Evolutionary conservation across 2,329 filamentous ascomycete species (phyloP).

Genomic region (Cryoendolithus antarcticus): DNA sequence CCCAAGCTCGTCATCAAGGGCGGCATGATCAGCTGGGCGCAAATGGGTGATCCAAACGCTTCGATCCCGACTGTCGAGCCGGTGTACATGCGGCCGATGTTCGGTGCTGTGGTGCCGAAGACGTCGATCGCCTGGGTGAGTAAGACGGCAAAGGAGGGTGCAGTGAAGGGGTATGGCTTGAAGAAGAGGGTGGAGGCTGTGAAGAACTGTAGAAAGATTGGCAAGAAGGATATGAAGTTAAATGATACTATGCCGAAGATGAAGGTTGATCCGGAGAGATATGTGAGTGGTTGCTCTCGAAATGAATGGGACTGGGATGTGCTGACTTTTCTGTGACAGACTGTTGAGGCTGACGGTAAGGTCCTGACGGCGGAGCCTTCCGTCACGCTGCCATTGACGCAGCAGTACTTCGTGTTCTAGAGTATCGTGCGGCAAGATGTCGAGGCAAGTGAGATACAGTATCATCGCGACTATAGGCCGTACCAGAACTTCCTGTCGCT

Average conservation of each 20-base stretch:
- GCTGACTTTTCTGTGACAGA: conserved; percentile 18
- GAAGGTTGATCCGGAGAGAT: conserved; percentile 79
- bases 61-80: conserved; percentile 72
- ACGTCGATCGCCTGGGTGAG: conserved; percentile 75
- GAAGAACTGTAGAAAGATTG: conserved; percentile 57
- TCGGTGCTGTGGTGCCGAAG: conserved; percentile 52
- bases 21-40: conserved; percentile 64
- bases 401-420: conserved; percentile 63
- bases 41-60: conserved; percentile 50
- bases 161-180: conserved; percentile 56
- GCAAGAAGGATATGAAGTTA: conserved; percentile 80
- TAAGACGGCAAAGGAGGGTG: conserved; percentile 50
- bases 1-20: conserved; percentile 69
- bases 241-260: conserved; percentile 73
- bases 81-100: conserved; percentile 54
- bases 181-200: conserved; percentile 69
- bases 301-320: neutral
- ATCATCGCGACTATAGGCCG: too few species aligned
- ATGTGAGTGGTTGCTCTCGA: conserved; percentile 33
- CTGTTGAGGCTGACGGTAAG: conserved; percentile 67
- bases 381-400: conserved; percentile 58
- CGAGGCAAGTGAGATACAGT: too few species aligned
- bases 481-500: too few species aligned
- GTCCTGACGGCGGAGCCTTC: conserved; percentile 61
- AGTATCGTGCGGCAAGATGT: too few species aligned